These are phyloP conservation scores for Nymphaea colorata DNA, from an alignment of 164 flowering plant species.

Conservation along the genomic window DNA sequence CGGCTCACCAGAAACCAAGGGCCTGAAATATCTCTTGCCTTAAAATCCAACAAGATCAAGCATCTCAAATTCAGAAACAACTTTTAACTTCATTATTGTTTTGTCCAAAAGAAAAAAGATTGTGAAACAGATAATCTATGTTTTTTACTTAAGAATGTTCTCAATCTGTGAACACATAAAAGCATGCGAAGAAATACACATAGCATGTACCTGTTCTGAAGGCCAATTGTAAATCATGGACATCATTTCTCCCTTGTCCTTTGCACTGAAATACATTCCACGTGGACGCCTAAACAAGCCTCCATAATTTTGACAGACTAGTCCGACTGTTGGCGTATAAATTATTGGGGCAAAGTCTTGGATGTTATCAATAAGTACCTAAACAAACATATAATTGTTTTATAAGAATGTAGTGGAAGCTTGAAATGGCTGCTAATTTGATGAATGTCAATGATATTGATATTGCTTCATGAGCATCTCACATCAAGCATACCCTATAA, in stretches of 20 bases:
- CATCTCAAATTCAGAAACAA: neutral
- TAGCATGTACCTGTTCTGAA: conserved; percentile 43
- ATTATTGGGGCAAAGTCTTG: conserved; percentile 92
- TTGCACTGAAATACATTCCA: conserved; percentile 99
- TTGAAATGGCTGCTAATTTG: neutral
- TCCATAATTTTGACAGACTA: conserved; percentile 93
- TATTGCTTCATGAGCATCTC: neutral
- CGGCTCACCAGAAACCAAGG: too few species aligned
- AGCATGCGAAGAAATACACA: too few species aligned
- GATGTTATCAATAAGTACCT: conserved; percentile 96
- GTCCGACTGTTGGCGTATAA: conserved; percentile 96
- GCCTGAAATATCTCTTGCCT: too few species aligned
- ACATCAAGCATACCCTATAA: conserved; percentile 57
- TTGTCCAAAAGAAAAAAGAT: too few species aligned
- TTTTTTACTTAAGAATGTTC: too few species aligned
- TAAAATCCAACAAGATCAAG: too few species aligned
- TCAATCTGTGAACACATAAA: too few species aligned
- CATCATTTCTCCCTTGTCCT: conserved; percentile 99
- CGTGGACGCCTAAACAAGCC: conserved; percentile 98
- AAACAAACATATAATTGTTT: conserved; percentile 6
- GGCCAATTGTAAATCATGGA: conserved; percentile 99
- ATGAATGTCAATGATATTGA: neutral
- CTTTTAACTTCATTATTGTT: neutral
- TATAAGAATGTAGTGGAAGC: neutral
- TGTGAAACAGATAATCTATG: too few species aligned